These are phyloP conservation scores for Dacryopinax spathularia DNA, from an alignment of 768 basidiomycete genomes.

Conservation along the genomic window DNA sequence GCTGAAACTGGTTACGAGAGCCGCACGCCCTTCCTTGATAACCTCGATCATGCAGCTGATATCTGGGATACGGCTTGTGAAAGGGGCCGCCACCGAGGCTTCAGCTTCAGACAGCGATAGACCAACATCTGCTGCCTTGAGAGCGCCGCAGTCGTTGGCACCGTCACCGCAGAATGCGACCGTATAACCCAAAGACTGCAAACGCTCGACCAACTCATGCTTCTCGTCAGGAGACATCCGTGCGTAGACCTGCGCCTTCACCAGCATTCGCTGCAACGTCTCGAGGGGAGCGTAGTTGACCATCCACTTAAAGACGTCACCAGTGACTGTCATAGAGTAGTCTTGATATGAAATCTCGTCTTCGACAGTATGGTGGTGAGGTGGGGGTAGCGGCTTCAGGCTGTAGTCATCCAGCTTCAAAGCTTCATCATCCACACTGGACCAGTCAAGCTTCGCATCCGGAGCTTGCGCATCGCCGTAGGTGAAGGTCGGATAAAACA, in stretches of 20 bases:
- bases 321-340: slow-evolving; percentile 81
- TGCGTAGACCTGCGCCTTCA: slow-evolving; percentile 91
- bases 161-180: slow-evolving; percentile 99
- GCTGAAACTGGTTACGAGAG: slow-evolving; percentile 93
- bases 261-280: slow-evolving; percentile 90
- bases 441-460: slow-evolving; percentile 65
- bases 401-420: slow-evolving; percentile 83
- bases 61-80: slow-evolving; percentile 85
- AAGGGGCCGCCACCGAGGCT: slow-evolving; percentile 95
- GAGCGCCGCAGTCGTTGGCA: slow-evolving; percentile 94
- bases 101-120: slow-evolving; percentile 94
- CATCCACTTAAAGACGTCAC: slow-evolving; percentile 97
- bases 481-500: slow-evolving; percentile 70
- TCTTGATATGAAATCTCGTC: slow-evolving; percentile 69
- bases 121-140: slow-evolving; percentile 97
- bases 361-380: slow-evolving; percentile 48
- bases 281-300: slow-evolving; percentile 86
- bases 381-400: slow-evolving; percentile 62
- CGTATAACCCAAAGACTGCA: slow-evolving; percentile 86
- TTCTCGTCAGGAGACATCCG: slow-evolving; percentile 99
- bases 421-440: slow-evolving; percentile 71
- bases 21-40: slow-evolving; percentile 90
- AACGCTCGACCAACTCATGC: slow-evolving; percentile 89
- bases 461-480: slow-evolving; percentile 37
- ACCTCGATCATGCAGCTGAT: slow-evolving; percentile 93